Evolutionary conservation across 192 early-diverging fungal species (phyloP).

Genomic region (Backusella westeae): DNA sequence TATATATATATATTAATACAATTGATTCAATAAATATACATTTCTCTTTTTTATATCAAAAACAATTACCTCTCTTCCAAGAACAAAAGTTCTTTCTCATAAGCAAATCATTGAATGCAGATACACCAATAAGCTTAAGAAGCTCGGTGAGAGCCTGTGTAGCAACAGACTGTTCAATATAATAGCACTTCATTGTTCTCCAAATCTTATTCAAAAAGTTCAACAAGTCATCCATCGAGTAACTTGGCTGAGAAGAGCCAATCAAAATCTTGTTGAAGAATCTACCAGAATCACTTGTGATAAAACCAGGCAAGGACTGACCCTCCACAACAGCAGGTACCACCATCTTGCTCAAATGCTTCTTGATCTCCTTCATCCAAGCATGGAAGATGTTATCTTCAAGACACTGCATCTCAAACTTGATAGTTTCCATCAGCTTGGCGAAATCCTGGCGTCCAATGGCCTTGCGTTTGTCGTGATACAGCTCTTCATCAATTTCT

Average conservation of each 20-base stretch:
- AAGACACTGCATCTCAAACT: conserved; percentile 87
- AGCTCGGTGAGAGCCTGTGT: conserved; percentile 95
- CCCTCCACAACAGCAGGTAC: conserved; percentile 96
- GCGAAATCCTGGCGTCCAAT: conserved; percentile 69
- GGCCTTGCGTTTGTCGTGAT: conserved; percentile 58
- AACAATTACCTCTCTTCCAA: conserved; percentile 84
- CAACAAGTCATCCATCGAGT: conserved; percentile 94
- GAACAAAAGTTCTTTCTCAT: conserved; percentile 99
- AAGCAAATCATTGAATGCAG: conserved; percentile 95
- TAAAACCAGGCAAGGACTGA: conserved; percentile 92
- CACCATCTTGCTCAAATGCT: conserved; percentile 90
- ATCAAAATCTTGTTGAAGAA: conserved; percentile 90
- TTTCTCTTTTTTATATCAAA: not conserved
- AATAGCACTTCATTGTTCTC: conserved; percentile 97
- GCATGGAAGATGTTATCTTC: conserved; percentile 96
- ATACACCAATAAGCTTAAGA: conserved; percentile 92
- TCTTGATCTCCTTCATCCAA: conserved; percentile 98
- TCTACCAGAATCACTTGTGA: conserved; percentile 85
- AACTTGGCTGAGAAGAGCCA: conserved; percentile 67
- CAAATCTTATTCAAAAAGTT: conserved; percentile 93
- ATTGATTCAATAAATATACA: no score
- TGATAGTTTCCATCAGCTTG: conserved; percentile 81
- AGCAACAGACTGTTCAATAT: conserved; percentile 88
- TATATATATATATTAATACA: not conserved
- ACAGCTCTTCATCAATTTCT: conserved; percentile 65